Percentiles rank a stretch among this genome's conserved stretches.
phyloP scores from a whole-genome alignment of 2,329 filamentous ascomycete genomes.

The Colletotrichum sp. region DNA sequence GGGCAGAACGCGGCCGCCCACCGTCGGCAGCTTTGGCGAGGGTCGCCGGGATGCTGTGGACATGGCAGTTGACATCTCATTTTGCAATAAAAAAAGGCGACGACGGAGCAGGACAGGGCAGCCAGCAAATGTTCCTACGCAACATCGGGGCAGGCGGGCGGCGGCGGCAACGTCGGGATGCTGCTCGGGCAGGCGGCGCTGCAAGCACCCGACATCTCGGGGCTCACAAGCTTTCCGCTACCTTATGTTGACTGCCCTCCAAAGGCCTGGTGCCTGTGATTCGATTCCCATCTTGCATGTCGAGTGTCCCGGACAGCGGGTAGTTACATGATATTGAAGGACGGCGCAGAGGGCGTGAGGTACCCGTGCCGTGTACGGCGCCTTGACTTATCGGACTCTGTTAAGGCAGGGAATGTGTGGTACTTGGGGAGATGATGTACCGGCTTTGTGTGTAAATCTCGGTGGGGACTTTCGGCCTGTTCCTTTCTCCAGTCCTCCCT shows the following conservation, averaged over 20 bases:
- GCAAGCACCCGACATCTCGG: slow-evolving; percentile 4
- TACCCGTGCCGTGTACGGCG: not conserved
- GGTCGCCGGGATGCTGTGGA: not conserved
- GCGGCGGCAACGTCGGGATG: not conserved
- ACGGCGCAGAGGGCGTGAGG: not conserved
- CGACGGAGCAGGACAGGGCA: not conserved
- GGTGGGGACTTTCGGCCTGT: not conserved
- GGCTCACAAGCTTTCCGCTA: not conserved
- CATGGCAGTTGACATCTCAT: not conserved
- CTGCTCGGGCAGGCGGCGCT: slow-evolving; percentile 8
- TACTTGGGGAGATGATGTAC: not conserved
- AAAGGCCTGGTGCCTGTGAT: not conserved
- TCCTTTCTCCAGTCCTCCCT: not conserved
- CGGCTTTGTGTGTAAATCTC: not conserved
- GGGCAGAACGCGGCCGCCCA: not conserved
- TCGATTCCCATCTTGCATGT: not conserved
- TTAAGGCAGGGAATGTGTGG: not conserved
- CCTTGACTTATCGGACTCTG: not conserved
- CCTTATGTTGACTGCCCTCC: not conserved
- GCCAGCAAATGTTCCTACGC: not conserved
- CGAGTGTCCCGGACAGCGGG: not conserved
- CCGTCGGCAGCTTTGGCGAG: not conserved
- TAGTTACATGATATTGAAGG: not conserved
- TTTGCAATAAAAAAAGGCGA: not conserved
- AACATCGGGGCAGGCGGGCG: not conserved